These are phyloP conservation scores for Venturia effusa DNA, from an alignment of 2,329 filamentous ascomycete species.

Conservation along the genomic window DNA sequence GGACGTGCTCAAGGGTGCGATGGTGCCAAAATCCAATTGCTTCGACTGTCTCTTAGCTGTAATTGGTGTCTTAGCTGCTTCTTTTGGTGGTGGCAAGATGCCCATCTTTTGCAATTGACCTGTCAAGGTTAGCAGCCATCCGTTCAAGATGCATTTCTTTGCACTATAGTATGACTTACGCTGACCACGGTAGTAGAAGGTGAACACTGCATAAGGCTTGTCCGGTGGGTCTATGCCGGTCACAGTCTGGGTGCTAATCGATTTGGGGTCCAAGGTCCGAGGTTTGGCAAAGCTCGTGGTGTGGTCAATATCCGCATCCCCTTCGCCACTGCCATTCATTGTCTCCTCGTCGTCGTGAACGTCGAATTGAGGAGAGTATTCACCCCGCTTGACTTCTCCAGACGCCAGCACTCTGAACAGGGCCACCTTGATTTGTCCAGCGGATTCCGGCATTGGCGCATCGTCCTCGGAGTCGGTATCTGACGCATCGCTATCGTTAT, in stretches of 20 bases:
- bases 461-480: conserved; percentile 69
- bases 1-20: conserved; percentile 59
- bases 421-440: conserved; percentile 95
- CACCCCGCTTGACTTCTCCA: conserved; percentile 93
- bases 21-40: conserved; percentile 72
- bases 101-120: conserved; percentile 97
- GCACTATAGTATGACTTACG: conserved; percentile 47
- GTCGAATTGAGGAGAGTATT: conserved; percentile 96
- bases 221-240: conserved; percentile 94
- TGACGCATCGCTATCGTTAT: conserved; percentile 52
- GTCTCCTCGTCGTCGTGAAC: conserved; percentile 88
- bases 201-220: conserved; percentile 92
- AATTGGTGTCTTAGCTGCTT: conserved; percentile 46
- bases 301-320: conserved; percentile 82
- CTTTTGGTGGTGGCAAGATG: conserved; percentile 61
- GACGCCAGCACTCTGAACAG: conserved; percentile 92
- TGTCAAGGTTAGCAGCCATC: conserved; percentile 27
- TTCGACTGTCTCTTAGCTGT: conserved; percentile 68
- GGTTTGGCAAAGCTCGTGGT: conserved; percentile 97
- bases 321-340: conserved; percentile 38
- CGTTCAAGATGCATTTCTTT: background rate
- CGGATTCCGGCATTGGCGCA: conserved; percentile 77
- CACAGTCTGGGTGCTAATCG: conserved; percentile 98
- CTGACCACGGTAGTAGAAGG: conserved; percentile 93
- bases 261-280: conserved; percentile 90